These are phyloP conservation scores for Pyrrhoderma noxium DNA, from an alignment of 1,284 basidiomycete species.

Conservation along the genomic window DNA sequence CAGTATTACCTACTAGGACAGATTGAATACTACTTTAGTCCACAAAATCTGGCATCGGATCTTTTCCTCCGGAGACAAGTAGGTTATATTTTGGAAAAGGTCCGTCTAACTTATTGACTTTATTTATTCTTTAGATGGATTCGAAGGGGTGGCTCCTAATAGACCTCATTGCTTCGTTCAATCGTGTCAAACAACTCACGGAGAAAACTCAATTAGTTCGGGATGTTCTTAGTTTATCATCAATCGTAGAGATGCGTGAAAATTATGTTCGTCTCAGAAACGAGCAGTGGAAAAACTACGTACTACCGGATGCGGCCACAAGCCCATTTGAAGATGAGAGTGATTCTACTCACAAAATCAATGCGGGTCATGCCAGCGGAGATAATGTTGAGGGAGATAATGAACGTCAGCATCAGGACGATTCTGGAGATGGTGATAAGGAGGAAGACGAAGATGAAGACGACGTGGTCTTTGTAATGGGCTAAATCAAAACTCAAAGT, in stretches of 20 bases:
- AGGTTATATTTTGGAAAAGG: constrained; percentile 13
- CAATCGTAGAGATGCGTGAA: constrained; percentile 65
- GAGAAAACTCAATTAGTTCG: constrained; percentile 57
- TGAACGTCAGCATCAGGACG: constrained; percentile 13
- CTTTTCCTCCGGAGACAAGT: constrained; percentile 74
- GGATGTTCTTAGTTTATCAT: constrained; percentile 65
- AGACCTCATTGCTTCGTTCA: constrained; percentile 76
- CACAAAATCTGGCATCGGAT: constrained; percentile 81
- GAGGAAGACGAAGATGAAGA: constrained; percentile 48
- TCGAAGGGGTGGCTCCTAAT: constrained; percentile 83
- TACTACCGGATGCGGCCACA: constrained; percentile 59
- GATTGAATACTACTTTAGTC: constrained; percentile 84
- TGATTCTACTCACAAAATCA: not conserved
- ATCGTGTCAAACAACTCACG: constrained; percentile 70
- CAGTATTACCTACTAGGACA: constrained; percentile 69
- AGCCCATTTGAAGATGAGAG: constrained; percentile 34
- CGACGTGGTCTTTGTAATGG: constrained; percentile 46
- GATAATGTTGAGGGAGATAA: constrained; percentile 21
- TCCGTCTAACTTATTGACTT: constrained; percentile 6
- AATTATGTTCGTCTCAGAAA: constrained; percentile 61
- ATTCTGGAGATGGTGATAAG: constrained; percentile 19
- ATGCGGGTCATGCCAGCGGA: not conserved
- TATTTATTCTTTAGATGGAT: constrained; percentile 71
- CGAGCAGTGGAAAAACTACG: constrained; percentile 53
- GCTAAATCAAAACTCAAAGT: constrained; percentile 8